A percentile compares a stretch with the other conserved stretches of the same genome.
Conservation (phyloP, 2,329 filamentous ascomycete genomes). For the Apiospora saccharicola region DNA sequence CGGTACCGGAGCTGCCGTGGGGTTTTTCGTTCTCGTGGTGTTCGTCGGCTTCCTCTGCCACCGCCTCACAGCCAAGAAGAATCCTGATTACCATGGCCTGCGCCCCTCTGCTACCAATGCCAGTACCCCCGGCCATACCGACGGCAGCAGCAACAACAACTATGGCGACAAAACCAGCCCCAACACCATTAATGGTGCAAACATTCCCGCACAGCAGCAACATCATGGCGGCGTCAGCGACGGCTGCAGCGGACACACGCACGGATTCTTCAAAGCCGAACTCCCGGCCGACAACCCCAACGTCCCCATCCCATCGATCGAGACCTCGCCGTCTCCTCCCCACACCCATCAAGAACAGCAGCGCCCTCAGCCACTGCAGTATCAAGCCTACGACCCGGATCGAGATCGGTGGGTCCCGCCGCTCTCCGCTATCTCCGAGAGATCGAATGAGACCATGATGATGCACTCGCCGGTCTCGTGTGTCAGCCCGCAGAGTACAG, state of each 20-base stretch:
- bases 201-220: background rate
- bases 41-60: background rate
- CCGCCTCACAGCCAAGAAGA: conserved; percentile 1
- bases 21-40: background rate
- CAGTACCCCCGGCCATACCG: background rate
- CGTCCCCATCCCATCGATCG: background rate
- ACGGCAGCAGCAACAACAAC: background rate
- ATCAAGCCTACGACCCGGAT: background rate
- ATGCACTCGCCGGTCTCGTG: background rate
- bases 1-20: conserved; percentile 2
- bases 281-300: background rate
- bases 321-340: no score
- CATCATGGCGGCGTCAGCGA: background rate
- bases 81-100: background rate
- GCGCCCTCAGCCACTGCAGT: background rate
- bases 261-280: background rate
- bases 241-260: background rate
- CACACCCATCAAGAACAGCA: background rate
- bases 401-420: background rate
- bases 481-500: conserved; percentile 6
- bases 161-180: background rate
- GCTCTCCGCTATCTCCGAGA: conserved; percentile 4
- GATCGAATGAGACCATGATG: conserved; percentile 7
- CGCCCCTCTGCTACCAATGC: background rate
- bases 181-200: background rate